phyloP scores from a whole-genome alignment of 129 eudicot genomes.

The Centella asiatica region DNA sequence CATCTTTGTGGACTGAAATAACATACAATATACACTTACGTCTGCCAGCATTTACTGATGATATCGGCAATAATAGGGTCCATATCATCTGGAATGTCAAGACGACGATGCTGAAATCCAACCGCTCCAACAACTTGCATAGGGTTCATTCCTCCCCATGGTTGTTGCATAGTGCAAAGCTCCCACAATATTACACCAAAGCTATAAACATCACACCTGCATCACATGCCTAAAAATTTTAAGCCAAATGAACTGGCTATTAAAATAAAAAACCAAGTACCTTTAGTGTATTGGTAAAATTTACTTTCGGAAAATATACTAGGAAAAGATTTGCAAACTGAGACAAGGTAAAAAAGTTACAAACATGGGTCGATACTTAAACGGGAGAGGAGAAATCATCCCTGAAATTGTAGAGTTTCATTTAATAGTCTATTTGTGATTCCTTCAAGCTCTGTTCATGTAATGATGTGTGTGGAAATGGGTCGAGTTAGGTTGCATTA shows the following conservation, averaged over 20 bases:
- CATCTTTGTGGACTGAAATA: neutral
- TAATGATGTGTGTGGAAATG: no score
- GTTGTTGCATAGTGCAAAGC: slow-evolving; percentile 89
- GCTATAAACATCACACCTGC: slow-evolving; percentile 91
- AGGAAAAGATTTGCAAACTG: no score
- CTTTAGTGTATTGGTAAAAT: no score
- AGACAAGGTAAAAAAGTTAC: no score
- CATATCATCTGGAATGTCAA: slow-evolving; percentile 72
- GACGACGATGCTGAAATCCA: slow-evolving; percentile 94
- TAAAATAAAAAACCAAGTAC: neutral
- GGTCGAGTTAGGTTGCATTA: no score
- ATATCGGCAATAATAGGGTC: slow-evolving; percentile 77
- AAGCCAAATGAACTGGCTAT: neutral
- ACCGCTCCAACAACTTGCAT: slow-evolving; percentile 99
- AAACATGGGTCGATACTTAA: no score
- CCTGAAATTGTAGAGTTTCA: no score
- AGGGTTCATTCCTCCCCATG: slow-evolving; percentile 98
- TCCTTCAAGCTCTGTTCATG: no score
- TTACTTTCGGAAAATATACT: no score
- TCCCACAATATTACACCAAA: slow-evolving; percentile 94
- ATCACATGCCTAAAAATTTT: slow-evolving; percentile 8
- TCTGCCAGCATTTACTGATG: slow-evolving; percentile 80
- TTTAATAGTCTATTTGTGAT: no score
- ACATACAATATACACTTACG: slow-evolving; percentile 41
- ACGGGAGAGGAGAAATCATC: no score